Evolutionary conservation across 2,329 filamentous ascomycete genomes (phyloP), one percentile per base, ranked within the genome.

Genomic region (Sporothrix variecibatus): DNA sequence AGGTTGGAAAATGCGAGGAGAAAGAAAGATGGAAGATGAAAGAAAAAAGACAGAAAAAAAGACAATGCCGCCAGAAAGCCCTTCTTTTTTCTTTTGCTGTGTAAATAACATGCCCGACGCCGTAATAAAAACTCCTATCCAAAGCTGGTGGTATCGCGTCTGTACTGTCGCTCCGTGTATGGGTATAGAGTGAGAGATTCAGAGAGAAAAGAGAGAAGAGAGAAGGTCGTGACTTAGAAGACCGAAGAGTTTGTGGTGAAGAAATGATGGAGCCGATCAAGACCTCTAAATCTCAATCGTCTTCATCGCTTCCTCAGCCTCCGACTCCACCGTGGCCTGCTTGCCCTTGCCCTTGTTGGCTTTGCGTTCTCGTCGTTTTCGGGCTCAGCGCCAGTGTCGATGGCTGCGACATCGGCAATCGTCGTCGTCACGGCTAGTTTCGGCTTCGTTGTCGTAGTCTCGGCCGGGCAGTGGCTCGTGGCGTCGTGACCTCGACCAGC

Each of bases 401-500:
- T 40, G 1, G 64, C 53, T 20, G 49, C 20, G 11, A 67, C 34
- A 9, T 70, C 46, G 12, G 62, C 53, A 26, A 69, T 56, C 79
- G 64, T 78, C 7, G 34, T 17, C 20, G 49, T 38, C 26, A 56
- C 68, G 5, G 72, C 3, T 9, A 67, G n/a, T 12, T 43, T 28
- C 15, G 51, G 71, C 71, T 51, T 56, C 9, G 67, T 23, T 2
- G 65, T 46, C 9, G 46, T 5, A 4, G 67, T 31, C 4, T 46
- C 11, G 12, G 60, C 67, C 23, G 70, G 8, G n/a, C 15, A 17
- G 60, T 64, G 38, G 71, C 67, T 58, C 84, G 81, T 2, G 87
- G 87, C 3, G 86, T 87, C 60, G 89, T 87, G 2, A 89, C 85
- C 79, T 89, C 87, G 53, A 90, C 86, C 20, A 90, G 83, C 76